Conservation (phyloP, 2,329 filamentous ascomycete genomes). For the Cladosporium oxysporum region DNA sequence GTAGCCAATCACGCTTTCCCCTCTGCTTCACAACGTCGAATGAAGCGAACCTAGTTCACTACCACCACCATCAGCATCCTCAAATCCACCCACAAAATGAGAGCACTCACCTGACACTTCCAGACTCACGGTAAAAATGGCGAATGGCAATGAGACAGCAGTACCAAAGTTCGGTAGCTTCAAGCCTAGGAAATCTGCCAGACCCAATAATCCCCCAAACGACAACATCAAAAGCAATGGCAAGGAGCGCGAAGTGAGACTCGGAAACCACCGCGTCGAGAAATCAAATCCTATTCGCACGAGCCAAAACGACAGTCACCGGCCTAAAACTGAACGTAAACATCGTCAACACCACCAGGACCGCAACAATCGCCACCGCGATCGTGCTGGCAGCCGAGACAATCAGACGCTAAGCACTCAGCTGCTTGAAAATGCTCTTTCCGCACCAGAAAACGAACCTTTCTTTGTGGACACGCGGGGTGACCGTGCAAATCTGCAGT, state of each 20-base stretch:
- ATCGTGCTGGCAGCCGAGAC: background rate
- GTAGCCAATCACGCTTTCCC: background rate
- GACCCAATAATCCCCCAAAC: slow-evolving; percentile 12
- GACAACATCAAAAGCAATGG: slow-evolving; percentile 12
- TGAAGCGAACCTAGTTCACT: background rate
- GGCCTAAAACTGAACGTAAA: background rate
- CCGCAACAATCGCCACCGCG: background rate
- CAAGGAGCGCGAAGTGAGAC: slow-evolving; percentile 6
- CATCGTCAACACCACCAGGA: background rate
- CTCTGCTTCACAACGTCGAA: background rate
- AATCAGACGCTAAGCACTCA: background rate
- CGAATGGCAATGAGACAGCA: slow-evolving; percentile 14
- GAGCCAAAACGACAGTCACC: background rate
- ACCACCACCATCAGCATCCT: background rate
- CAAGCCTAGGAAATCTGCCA: slow-evolving; percentile 51
- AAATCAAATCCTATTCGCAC: background rate
- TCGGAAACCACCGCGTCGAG: slow-evolving; percentile 2
- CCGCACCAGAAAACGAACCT: slow-evolving; percentile 26
- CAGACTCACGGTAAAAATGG: background rate
- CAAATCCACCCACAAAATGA: background rate
- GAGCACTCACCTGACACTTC: background rate
- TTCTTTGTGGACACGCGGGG: slow-evolving; percentile 73
- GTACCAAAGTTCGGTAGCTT: slow-evolving; percentile 78
- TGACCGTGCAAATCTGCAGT: slow-evolving; percentile 72
- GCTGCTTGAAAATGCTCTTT: background rate